Percentiles rank a stretch among this genome's conserved stretches.
Conservation (phyloP, 768 basidiomycete species). For the Cystobasidium tubakii region DNA sequence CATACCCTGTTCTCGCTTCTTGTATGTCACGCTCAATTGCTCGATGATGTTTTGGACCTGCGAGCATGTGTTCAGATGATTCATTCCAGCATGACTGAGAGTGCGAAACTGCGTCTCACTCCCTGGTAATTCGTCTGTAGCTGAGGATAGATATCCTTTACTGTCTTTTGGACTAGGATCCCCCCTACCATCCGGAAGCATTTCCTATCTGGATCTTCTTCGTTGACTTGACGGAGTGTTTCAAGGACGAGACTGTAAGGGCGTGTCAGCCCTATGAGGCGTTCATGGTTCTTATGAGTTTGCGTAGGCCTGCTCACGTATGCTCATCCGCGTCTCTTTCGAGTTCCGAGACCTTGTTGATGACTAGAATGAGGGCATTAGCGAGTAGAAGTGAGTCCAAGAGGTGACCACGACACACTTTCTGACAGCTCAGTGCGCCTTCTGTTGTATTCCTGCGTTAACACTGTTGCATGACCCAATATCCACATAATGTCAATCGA, state of each 20-base stretch:
- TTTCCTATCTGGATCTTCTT: conserved; percentile 79
- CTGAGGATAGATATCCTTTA: conserved; percentile 85
- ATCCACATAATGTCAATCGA: neutral
- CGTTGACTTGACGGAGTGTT: conserved; percentile 74
- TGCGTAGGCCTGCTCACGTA: conserved; percentile 55
- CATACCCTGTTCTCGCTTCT: conserved; percentile 35
- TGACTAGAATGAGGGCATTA: neutral
- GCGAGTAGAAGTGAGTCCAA: neutral
- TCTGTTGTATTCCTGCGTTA: conserved; percentile 33
- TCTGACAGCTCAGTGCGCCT: conserved; percentile 25
- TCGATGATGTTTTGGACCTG: conserved; percentile 39
- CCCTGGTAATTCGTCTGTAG: conserved; percentile 83
- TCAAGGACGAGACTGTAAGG: conserved; percentile 69
- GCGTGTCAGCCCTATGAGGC: no score
- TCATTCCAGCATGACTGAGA: neutral
- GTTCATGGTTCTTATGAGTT: neutral
- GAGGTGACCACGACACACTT: neutral
- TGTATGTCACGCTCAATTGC: conserved; percentile 28
- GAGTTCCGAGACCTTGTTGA: conserved; percentile 85
- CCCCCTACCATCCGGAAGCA: conserved; percentile 96
- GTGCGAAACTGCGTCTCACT: conserved; percentile 53
- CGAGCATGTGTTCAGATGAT: conserved; percentile 27
- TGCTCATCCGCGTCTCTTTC: conserved; percentile 96
- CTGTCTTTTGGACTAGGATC: conserved; percentile 88
- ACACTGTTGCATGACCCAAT: neutral